Evolutionary conservation across 192 early-diverging fungal genomes (phyloP), one percentile per base, ranked within the genome.

Genomic region (Entophlyctis luteolus): DNA sequence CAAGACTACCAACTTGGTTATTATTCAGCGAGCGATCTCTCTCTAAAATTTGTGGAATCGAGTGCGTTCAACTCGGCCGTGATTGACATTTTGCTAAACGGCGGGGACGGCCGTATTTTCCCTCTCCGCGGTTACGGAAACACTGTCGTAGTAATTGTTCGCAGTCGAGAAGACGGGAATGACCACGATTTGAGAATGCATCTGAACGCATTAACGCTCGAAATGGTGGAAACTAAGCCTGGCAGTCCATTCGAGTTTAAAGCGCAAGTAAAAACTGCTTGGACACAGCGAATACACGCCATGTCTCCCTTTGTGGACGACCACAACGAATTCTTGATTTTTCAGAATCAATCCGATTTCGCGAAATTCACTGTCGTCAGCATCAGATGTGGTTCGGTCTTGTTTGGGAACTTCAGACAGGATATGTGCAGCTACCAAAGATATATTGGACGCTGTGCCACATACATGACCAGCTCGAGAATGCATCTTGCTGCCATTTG

Each of bases 241-340:
- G 25, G 25, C 45, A 22, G 45, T 22, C 45, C 18, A 47, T 22
- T 47, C 22, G 35, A 37, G n/a, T 28, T 59, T 14, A 12, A 8
- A 8, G 58, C 38, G 16, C 10, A 37, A 45, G 58, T 31, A 1
- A 16, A 16, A 20, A 22, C 25, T 14, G 18, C 6, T 45, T 59
- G 58, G 37, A 59, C 58, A 14, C 18, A 55, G 36, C 6, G 5
- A 6, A 45, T 59, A 22, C 38, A 23, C 20, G 58, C 25, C 29
- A 10, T 6, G 8, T 20, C 35, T 6, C 14, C 47, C 4, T 59
- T 45, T 4, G 58, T 20, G n/a, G 58, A 59, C 20, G 47, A 45
- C 38, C 58, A 59, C 27, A 45, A 37, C 25, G 58, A 25, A 37
- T 59, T 45, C 39, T 45, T 59, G 58, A 59, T 59, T 23, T 29